Evolutionary conservation across 768 basidiomycete species (phyloP).

Genomic region (Clavulina sp.): DNA sequence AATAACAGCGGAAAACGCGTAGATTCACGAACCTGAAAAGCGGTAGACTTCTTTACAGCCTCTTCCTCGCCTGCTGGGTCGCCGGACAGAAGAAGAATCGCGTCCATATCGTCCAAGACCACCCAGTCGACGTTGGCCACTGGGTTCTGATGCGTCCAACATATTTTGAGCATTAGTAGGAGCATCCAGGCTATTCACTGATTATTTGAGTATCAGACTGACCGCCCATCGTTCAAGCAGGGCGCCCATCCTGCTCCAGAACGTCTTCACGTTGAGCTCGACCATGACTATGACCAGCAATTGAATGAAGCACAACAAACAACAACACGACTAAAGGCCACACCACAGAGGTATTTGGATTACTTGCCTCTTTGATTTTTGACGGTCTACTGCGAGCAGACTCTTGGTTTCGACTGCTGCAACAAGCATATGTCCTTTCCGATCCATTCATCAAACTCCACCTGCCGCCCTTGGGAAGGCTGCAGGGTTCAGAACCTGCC

Average conservation of each 20-base stretch:
- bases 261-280: conserved; percentile 2
- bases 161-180: background rate
- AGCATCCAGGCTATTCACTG: background rate
- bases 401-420: background rate
- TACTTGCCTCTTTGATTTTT: background rate
- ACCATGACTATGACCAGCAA: background rate
- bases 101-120: conserved; percentile 49
- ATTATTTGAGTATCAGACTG: background rate
- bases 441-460: too few relatives aligned
- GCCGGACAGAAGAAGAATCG: conserved; percentile 53
- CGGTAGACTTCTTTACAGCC: conserved; percentile 77
- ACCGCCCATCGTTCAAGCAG: conserved; percentile 1
- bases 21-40: conserved; percentile 54
- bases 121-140: conserved; percentile 30
- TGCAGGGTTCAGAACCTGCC: too few relatives aligned
- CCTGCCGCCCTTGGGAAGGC: too few relatives aligned
- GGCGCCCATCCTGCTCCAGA: background rate
- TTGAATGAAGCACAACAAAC: background rate
- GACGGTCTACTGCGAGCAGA: background rate
- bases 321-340: background rate
- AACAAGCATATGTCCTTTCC: too few relatives aligned
- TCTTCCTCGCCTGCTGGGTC: conserved; percentile 76
- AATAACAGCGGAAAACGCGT: conserved; percentile 4
- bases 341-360: background rate
- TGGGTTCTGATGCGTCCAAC: too few relatives aligned